Percentiles rank a stretch among this genome's conserved stretches.
phyloP scores from a whole-genome alignment of 208 protist species.

The Trypanosoma platydactyli region DNA sequence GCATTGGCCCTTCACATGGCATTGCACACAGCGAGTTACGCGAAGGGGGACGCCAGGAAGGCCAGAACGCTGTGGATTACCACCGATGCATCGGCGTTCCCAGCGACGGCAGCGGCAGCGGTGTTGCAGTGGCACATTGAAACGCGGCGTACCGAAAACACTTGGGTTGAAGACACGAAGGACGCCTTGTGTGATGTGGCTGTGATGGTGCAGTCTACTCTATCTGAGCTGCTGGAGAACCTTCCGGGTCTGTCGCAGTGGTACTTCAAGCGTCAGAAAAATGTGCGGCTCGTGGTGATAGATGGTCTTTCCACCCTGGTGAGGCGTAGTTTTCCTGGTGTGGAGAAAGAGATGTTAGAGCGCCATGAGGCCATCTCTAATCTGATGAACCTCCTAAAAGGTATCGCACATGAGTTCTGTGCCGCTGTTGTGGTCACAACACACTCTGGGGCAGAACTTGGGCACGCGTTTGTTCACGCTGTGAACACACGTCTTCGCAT shows the following conservation, averaged over 20 bases:
- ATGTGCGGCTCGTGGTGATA: conserved; percentile 51
- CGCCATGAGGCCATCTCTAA: conserved; percentile 46
- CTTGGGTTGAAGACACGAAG: background rate
- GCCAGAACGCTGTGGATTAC: conserved; percentile 26
- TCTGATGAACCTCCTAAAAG: conserved; percentile 54
- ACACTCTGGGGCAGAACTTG: conserved; percentile 37
- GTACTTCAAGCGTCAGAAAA: background rate
- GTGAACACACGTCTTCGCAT: conserved; percentile 70
- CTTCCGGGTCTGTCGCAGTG: conserved; percentile 14
- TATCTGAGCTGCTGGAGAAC: conserved; percentile 15
- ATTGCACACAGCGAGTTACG: conserved; percentile 1
- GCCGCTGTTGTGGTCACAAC: conserved; percentile 47
- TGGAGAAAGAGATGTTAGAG: conserved; percentile 39
- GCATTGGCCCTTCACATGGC: conserved; percentile 30
- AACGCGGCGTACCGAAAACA: conserved; percentile 3
- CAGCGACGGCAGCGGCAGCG: conserved; percentile 8
- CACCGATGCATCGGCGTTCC: conserved; percentile 10
- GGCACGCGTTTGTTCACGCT: conserved; percentile 59
- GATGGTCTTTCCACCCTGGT: conserved; percentile 57
- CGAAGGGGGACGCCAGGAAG: background rate
- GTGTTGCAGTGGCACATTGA: conserved; percentile 15
- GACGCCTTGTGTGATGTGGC: conserved; percentile 14
- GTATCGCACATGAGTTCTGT: conserved; percentile 35
- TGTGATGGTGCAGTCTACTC: background rate
- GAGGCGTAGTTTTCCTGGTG: conserved; percentile 38